These are phyloP conservation scores for Cryptococcus deneoformans DNA, from an alignment of 1,284 basidiomycete genomes.

Conservation along the genomic window DNA sequence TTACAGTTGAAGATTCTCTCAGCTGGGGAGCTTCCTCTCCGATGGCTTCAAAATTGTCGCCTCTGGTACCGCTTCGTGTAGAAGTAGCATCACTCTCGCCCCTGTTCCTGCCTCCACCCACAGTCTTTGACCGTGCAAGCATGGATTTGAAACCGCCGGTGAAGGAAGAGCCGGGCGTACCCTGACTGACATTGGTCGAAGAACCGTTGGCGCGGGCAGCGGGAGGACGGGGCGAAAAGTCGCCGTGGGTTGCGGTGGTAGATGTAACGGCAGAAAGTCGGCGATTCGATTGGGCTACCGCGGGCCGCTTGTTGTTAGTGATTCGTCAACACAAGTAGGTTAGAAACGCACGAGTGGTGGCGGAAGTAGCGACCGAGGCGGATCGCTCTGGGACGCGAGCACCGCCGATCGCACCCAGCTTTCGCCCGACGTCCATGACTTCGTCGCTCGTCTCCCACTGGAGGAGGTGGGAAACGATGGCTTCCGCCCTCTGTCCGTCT, in stretches of 20 bases:
- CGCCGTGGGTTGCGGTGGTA: slow-evolving; percentile 8
- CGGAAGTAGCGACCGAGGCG: slow-evolving; percentile 14
- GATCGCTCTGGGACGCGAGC: slow-evolving; percentile 14
- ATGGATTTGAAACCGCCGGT: slow-evolving; percentile 49
- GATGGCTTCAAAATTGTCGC: slow-evolving; percentile 15
- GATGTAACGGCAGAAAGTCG: slow-evolving; percentile 16
- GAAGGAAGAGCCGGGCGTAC: slow-evolving; percentile 16
- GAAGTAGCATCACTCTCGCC: slow-evolving; percentile 31
- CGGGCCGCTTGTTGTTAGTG: not conserved
- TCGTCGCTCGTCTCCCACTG: slow-evolving; percentile 45
- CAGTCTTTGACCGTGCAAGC: slow-evolving; percentile 42
- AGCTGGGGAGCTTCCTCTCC: slow-evolving; percentile 21
- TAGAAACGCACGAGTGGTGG: not conserved
- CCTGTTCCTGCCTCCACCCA: slow-evolving; percentile 21
- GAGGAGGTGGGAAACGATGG: slow-evolving; percentile 35
- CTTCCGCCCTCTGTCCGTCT: slow-evolving; percentile 42
- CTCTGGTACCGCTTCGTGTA: slow-evolving; percentile 19
- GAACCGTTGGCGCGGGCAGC: slow-evolving; percentile 30
- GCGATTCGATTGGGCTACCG: slow-evolving; percentile 19
- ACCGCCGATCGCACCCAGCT: slow-evolving; percentile 27
- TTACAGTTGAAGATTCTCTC: not conserved
- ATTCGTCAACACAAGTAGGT: too few species aligned
- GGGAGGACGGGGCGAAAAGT: slow-evolving; percentile 34
- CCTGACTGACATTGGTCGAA: slow-evolving; percentile 9
- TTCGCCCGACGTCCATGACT: slow-evolving; percentile 32